These are phyloP conservation scores for Dactylellina sp. DNA, from an alignment of 2,329 filamentous ascomycete species.

Conservation along the genomic window DNA sequence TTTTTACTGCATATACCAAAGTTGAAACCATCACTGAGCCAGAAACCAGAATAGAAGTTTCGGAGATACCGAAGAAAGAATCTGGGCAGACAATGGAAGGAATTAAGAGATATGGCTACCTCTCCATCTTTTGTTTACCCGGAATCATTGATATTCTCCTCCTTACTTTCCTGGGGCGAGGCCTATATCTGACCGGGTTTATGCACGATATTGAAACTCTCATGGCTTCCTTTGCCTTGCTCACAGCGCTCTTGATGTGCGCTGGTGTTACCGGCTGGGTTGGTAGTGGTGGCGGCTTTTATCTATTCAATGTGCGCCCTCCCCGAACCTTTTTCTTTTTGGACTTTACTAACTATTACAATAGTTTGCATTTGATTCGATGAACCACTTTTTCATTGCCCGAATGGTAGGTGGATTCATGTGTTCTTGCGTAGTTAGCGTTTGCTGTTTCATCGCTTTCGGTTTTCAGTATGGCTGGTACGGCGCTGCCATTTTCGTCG, in stretches of 20 bases:
- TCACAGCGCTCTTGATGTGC: slow-evolving; percentile 71
- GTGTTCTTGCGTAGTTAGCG: slow-evolving; percentile 62
- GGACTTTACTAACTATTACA: slow-evolving; percentile 61
- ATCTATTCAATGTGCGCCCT: slow-evolving; percentile 65
- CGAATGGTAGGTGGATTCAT: slow-evolving; percentile 68
- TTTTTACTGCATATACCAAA: slow-evolving; percentile 63
- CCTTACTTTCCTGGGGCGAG: slow-evolving; percentile 71
- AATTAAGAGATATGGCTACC: slow-evolving; percentile 69
- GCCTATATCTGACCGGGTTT: slow-evolving; percentile 71
- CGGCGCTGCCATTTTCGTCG: slow-evolving; percentile 70
- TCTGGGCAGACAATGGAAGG: slow-evolving; percentile 56
- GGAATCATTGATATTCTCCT: slow-evolving; percentile 73
- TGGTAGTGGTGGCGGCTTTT: slow-evolving; percentile 73
- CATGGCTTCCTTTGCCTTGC: slow-evolving; percentile 70
- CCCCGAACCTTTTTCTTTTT: slow-evolving; percentile 63
- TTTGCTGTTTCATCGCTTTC: slow-evolving; percentile 69
- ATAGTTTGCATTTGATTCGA: slow-evolving; percentile 64
- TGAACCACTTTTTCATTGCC: slow-evolving; percentile 65
- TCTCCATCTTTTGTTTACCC: slow-evolving; percentile 73
- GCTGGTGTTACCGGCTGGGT: slow-evolving; percentile 74
- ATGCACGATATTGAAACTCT: slow-evolving; percentile 68
- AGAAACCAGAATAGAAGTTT: slow-evolving; percentile 32
- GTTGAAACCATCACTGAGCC: slow-evolving; percentile 58
- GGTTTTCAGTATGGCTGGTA: slow-evolving; percentile 65
- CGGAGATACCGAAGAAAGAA: slow-evolving; percentile 13